A percentile compares a stretch with the other conserved stretches of the same genome.
These are phyloP conservation scores for Posidonia australis DNA, from an alignment of 106 monocot genomes.

Conservation along the genomic window DNA sequence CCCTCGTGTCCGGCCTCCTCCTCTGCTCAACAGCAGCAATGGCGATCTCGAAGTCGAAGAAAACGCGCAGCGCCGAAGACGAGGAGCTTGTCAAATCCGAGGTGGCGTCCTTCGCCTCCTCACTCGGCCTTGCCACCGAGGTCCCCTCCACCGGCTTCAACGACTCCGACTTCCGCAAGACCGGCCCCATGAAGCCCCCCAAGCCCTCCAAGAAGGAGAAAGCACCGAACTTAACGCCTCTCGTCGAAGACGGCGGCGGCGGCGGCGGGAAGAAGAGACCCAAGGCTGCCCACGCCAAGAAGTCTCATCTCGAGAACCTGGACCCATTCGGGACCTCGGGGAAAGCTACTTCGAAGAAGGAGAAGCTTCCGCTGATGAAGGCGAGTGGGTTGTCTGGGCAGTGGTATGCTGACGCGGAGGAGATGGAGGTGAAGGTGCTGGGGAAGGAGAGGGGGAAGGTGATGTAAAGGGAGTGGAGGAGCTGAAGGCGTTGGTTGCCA, in stretches of 20 bases:
- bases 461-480: slow-evolving; percentile 32
- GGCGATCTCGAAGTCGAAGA: slow-evolving; percentile 14
- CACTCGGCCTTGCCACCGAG: slow-evolving; percentile 46
- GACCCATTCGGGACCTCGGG: slow-evolving; percentile 13
- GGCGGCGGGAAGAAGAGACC: background rate
- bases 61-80: slow-evolving; percentile 25
- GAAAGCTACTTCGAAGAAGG: background rate
- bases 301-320: slow-evolving; percentile 48
- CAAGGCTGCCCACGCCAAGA: background rate
- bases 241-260: background rate
- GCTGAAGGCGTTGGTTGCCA: slow-evolving; percentile 36
- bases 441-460: slow-evolving; percentile 9
- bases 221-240: background rate
- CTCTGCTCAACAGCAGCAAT: background rate
- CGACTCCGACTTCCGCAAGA: slow-evolving; percentile 83
- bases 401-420: slow-evolving; percentile 64
- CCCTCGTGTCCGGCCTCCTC: too few relatives aligned
- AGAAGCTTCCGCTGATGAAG: slow-evolving; percentile 45
- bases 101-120: slow-evolving; percentile 70
- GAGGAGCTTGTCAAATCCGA: slow-evolving; percentile 50
- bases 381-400: slow-evolving; percentile 34
- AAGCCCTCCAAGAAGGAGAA: background rate
- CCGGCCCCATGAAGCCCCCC: slow-evolving; percentile 25
- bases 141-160: slow-evolving; percentile 44
- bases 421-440: slow-evolving; percentile 52